phyloP scores from a whole-genome alignment of 129 eudicot genomes.

The Flaveria trinervia region DNA sequence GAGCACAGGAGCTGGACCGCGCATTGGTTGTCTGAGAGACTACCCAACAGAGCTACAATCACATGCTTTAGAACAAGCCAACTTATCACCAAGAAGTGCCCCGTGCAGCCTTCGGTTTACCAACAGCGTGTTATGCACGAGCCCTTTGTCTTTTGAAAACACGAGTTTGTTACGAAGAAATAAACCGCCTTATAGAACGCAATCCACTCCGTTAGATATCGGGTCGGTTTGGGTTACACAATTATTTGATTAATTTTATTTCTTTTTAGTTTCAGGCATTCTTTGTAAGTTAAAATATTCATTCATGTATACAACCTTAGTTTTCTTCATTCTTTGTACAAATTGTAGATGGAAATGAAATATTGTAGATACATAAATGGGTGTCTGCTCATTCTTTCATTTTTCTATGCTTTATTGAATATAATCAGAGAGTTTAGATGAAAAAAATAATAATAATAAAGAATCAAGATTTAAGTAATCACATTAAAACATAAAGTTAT shows the following conservation, averaged over 20 bases:
- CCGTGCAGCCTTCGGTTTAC: slow-evolving; percentile 35
- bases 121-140: slow-evolving; percentile 26
- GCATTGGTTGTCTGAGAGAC: slow-evolving; percentile 57
- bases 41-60: slow-evolving; percentile 48
- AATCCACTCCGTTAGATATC: slow-evolving; percentile 31
- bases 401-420: slow-evolving; percentile 2
- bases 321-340: slow-evolving; percentile 35
- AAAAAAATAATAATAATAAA: no score
- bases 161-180: slow-evolving; percentile 16
- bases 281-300: slow-evolving; percentile 18
- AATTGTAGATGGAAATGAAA: slow-evolving; percentile 33
- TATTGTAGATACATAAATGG: neutral
- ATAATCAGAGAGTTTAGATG: neutral
- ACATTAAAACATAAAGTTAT: neutral
- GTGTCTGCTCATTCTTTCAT: slow-evolving; percentile 6
- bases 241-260: slow-evolving; percentile 25
- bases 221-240: slow-evolving; percentile 23
- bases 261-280: slow-evolving; percentile 27
- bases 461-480: neutral
- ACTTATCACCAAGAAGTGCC: slow-evolving; percentile 44
- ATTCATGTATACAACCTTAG: slow-evolving; percentile 21
- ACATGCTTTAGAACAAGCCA: slow-evolving; percentile 48
- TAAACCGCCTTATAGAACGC: slow-evolving; percentile 30
- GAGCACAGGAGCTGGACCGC: slow-evolving; percentile 60
- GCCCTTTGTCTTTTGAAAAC: slow-evolving; percentile 33